Base-by-base conservation (phyloP, 306 rosid genomes). In the Chamaecrista fasciculata region DNA sequence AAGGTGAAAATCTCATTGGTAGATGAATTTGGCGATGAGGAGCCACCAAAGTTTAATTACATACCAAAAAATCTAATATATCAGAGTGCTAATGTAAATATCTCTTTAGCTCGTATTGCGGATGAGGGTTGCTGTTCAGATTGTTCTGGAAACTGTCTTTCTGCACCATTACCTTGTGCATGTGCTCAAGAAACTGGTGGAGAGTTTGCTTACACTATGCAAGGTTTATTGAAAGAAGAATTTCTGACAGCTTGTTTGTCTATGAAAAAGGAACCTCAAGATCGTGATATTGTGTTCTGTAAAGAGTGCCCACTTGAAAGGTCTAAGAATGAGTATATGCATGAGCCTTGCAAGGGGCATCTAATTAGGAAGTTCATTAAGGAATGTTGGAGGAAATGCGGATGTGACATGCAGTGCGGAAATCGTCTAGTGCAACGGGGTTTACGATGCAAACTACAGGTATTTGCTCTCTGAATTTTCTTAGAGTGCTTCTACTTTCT, bases 301-400 rank as follows among this genome's bases (percentile, higher is more conserved):
- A 75, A 82, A 71, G 90, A 82, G 37, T 93, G 98, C 57, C 98
- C 97, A 26, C 12, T 67, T 39, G 96, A 88, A 79, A 88, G 87
- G 83, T 29, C 73, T 39, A 88, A 82, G 80, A 79, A 83, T 70
- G 86, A 77, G 29, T 5, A 4, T 67, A 52, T 16, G 62, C 80
- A 85, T 2, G 98, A 86, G 74, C 61, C 49, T 39, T 93, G 97
- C 84, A 86, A 86, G 74, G 98, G 98, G 21, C 98, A 93, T 75
- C 57, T 79, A 71, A 76, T 85, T 62, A 79, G 86, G 71, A 86
- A 79, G 80, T 93, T 93, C 57, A 88, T 93, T 36, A 93, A 93
- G 78, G 98, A 93, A 81, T 93, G 98, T 80, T 93, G 98, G 98
- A 82, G 84, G 70, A 93, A 90, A 82, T 90, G 98, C 74, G 98